These are phyloP conservation scores for Tulasnella sp. DNA, from an alignment of 768 basidiomycete genomes.

Conservation along the genomic window DNA sequence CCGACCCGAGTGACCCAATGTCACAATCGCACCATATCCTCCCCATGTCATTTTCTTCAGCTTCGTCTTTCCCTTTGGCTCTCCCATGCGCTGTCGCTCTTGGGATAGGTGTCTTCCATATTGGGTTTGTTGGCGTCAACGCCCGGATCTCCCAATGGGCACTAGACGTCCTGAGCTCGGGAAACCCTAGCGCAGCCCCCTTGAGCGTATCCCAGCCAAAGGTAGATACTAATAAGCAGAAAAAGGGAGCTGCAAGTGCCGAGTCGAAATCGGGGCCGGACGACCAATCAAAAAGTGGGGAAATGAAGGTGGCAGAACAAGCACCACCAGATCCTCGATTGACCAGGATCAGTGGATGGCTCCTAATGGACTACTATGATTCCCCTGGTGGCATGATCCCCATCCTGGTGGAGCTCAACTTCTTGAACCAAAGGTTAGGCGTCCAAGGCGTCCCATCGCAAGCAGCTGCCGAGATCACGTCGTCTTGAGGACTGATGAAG, in stretches of 20 bases:
- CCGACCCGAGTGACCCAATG: slow-evolving; percentile 25
- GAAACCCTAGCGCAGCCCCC: not conserved
- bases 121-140: slow-evolving; percentile 68
- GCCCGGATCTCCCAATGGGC: slow-evolving; percentile 64
- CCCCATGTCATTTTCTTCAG: slow-evolving; percentile 74
- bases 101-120: slow-evolving; percentile 34
- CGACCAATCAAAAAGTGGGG: slow-evolving; percentile 16
- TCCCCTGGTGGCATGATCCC: slow-evolving; percentile 53
- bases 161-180: slow-evolving; percentile 40
- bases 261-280: slow-evolving; percentile 46
- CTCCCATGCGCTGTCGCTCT: slow-evolving; percentile 67
- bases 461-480: not conserved
- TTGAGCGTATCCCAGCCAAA: not conserved
- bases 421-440: slow-evolving; percentile 25
- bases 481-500: not conserved
- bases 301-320: slow-evolving; percentile 8
- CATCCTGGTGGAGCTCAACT: slow-evolving; percentile 73
- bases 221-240: not conserved
- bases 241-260: not conserved
- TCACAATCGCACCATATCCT: slow-evolving; percentile 35
- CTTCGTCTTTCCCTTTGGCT: slow-evolving; percentile 71
- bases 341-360: slow-evolving; percentile 56
- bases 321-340: not conserved
- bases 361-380: slow-evolving; percentile 62
- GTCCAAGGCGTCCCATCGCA: not conserved